phyloP scores from a whole-genome alignment of 345 rosid species.

The Angophora floribunda region DNA sequence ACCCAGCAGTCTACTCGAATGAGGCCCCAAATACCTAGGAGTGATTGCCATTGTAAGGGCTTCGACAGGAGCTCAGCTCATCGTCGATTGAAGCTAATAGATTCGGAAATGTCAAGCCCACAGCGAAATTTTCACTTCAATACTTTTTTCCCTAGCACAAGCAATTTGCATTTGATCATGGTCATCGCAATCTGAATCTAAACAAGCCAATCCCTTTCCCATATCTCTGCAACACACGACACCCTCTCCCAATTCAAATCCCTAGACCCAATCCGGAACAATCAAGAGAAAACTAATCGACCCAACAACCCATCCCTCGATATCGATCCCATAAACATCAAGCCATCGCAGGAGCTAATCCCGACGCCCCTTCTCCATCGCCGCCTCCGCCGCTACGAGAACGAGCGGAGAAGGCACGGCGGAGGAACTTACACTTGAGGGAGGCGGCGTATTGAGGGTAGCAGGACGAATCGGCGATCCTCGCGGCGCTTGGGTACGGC shows the following conservation, averaged over 20 bases:
- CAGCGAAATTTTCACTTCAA: background rate
- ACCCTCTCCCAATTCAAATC: background rate
- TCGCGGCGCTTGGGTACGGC: constrained; percentile 67
- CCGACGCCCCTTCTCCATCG: background rate
- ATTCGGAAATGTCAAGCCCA: background rate
- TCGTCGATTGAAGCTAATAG: background rate
- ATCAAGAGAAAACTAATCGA: background rate
- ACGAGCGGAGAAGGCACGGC: background rate
- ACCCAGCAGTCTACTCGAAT: background rate
- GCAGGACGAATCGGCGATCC: constrained; percentile 78
- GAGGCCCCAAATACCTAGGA: background rate
- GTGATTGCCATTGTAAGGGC: background rate
- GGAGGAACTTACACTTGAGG: constrained; percentile 53
- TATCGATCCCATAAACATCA: background rate
- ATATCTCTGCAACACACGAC: background rate
- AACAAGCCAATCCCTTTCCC: background rate
- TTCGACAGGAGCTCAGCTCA: background rate
- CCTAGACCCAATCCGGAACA: background rate
- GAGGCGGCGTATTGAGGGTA: constrained; percentile 75
- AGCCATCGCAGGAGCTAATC: background rate
- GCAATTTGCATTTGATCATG: background rate
- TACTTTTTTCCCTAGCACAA: background rate
- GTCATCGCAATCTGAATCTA: background rate
- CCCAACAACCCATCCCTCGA: background rate
- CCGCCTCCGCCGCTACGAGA: background rate